Conservation (phyloP, 73 alveolate species). For the Tetrahymena malaccensis region DNA sequence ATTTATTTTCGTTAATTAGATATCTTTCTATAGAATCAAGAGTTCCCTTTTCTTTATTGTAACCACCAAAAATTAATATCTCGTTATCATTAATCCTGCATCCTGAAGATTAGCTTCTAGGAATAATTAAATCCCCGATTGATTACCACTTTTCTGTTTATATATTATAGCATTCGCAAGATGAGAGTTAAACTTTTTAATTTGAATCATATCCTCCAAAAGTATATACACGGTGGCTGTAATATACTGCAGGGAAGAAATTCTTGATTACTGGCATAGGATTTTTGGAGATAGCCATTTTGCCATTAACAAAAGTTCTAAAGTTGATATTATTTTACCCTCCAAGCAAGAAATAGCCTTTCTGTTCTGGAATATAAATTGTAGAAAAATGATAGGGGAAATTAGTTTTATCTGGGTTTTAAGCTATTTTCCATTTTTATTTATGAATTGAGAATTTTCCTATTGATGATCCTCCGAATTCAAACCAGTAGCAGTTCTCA, state of each 20-base stretch:
- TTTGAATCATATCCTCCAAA: constrained; percentile 91
- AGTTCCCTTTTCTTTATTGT: constrained; percentile 90
- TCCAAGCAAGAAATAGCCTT: constrained; percentile 74
- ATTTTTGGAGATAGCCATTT: constrained; percentile 51
- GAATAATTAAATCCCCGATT: constrained; percentile 66
- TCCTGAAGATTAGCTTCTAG: constrained; percentile 76
- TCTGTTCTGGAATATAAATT: constrained; percentile 58
- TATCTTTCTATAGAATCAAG: constrained; percentile 83
- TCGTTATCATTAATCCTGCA: constrained; percentile 75
- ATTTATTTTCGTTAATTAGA: constrained; percentile 61
- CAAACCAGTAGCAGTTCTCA: constrained; percentile 78
- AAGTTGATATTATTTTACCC: constrained; percentile 75
- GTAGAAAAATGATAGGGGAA: constrained; percentile 79
- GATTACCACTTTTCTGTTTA: constrained; percentile 73
- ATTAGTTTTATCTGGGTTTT: constrained; percentile 71
- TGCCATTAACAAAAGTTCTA: constrained; percentile 58
- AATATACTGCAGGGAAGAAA: constrained; percentile 66
- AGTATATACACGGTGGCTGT: constrained; percentile 69
- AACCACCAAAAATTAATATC: constrained; percentile 91
- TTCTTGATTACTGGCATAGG: constrained; percentile 77
- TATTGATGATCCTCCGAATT: constrained; percentile 83
- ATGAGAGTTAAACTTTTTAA: constrained; percentile 69
- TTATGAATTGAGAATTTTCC: constrained; percentile 67
- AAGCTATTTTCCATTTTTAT: constrained; percentile 84
- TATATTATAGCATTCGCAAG: constrained; percentile 71